phyloP scores from a whole-genome alignment of 1,139 yeast species.

The Taphrina wiesneri region DNA sequence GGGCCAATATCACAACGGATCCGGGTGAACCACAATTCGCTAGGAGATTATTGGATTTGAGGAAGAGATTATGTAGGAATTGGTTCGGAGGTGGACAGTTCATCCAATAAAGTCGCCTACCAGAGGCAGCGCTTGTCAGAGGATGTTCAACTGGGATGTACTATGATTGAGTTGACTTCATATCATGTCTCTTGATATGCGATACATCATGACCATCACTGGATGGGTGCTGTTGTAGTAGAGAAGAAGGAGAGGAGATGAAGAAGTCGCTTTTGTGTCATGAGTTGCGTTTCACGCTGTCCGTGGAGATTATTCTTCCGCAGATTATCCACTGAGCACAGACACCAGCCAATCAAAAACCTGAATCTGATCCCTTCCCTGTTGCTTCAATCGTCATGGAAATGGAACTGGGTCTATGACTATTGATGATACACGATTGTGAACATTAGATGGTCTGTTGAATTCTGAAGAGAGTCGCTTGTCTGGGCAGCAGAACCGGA shows the following conservation, averaged over 20 bases:
- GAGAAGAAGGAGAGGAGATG: neutral
- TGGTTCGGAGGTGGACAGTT: constrained; percentile 31
- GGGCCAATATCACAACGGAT: constrained; percentile 19
- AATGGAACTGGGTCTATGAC: no score
- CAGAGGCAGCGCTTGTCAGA: neutral
- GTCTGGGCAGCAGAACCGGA: no score
- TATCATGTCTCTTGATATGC: no score
- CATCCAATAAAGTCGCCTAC: constrained; percentile 3
- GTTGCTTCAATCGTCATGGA: no score
- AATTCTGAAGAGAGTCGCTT: no score
- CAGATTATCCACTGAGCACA: neutral
- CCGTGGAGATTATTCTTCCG: neutral
- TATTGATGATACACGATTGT: no score
- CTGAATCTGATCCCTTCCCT: no score
- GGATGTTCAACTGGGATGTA: no score
- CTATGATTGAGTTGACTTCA: neutral
- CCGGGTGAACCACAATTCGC: constrained; percentile 5
- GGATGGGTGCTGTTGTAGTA: neutral
- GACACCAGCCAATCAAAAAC: no score
- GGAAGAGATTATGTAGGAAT: constrained; percentile 14
- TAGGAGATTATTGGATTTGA: constrained; percentile 12
- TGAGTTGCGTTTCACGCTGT: neutral
- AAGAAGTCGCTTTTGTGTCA: neutral
- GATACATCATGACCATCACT: no score
- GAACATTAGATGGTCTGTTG: no score